Evolutionary conservation across 2,329 filamentous ascomycete species (phyloP).

Genomic region (Xylariaceae sp.): DNA sequence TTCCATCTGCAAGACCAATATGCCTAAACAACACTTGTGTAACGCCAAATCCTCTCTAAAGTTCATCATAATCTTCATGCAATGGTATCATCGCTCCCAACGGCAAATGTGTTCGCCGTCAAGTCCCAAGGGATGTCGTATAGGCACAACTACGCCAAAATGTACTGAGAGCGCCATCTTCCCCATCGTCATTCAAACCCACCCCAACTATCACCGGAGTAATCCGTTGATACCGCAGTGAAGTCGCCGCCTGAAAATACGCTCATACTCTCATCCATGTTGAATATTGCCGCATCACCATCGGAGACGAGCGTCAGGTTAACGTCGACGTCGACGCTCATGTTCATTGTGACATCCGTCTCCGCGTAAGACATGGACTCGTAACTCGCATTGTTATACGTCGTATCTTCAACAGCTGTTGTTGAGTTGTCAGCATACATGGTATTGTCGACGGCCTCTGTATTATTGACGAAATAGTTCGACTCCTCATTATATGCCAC

Average conservation of each 20-base stretch:
- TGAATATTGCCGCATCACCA: constrained; percentile 3
- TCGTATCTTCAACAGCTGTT: not conserved
- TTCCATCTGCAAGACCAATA: no score
- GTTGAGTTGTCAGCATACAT: constrained; percentile 11
- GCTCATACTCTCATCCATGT: constrained; percentile 20
- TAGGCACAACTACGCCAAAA: no score
- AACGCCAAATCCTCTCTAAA: no score
- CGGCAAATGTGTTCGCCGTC: no score
- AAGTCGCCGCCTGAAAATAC: constrained; percentile 18
- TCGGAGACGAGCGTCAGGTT: constrained; percentile 8
- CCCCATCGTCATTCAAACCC: constrained; percentile 6
- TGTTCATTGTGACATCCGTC: constrained; percentile 16
- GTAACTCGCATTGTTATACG: not conserved
- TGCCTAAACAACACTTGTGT: no score
- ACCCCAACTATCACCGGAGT: constrained; percentile 29
- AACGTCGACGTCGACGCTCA: constrained; percentile 4
- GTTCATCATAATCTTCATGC: no score
- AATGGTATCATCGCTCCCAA: no score
- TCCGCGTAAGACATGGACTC: not conserved
- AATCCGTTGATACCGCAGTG: constrained; percentile 18
- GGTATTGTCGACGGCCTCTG: constrained; percentile 10
- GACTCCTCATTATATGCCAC: constrained; percentile 15
- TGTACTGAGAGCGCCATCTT: not conserved
- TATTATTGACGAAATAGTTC: not conserved
- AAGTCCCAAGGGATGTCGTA: no score